These are phyloP conservation scores for Proliferodiscus dingleyae DNA, from an alignment of 2,329 filamentous ascomycete species.

Conservation along the genomic window DNA sequence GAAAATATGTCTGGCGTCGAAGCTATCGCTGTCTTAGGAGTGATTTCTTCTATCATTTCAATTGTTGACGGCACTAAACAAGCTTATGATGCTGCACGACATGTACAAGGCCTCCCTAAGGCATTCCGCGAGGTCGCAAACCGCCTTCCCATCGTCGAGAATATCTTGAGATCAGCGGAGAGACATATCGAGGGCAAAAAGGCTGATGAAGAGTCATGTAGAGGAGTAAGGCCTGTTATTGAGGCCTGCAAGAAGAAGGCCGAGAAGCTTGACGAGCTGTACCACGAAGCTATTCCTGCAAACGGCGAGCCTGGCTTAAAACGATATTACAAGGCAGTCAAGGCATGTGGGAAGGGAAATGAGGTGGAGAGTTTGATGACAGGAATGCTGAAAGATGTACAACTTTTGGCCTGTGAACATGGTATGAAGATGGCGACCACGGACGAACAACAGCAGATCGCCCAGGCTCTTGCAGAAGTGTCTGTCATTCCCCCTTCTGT, in stretches of 20 bases:
- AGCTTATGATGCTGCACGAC: constrained; percentile 18
- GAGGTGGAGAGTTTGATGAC: constrained; percentile 22
- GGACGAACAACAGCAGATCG: too few species aligned
- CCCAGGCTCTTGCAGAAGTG: too few species aligned
- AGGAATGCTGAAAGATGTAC: constrained; percentile 21
- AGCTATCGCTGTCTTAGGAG: constrained; percentile 13
- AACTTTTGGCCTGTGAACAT: constrained; percentile 13
- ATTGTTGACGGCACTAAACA: constrained; percentile 19
- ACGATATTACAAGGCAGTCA: constrained; percentile 21
- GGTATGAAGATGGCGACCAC: too few species aligned
- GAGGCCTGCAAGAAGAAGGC: constrained; percentile 19
- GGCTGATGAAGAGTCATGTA: constrained; percentile 12
- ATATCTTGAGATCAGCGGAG: constrained; percentile 7
- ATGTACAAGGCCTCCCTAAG: constrained; percentile 20
- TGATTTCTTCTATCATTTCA: constrained; percentile 19
- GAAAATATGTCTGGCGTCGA: constrained; percentile 18
- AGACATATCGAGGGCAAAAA: constrained; percentile 10
- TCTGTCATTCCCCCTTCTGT: not conserved
- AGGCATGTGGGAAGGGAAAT: constrained; percentile 13
- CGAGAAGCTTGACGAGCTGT: constrained; percentile 18
- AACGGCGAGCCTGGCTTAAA: constrained; percentile 18
- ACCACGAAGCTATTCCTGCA: constrained; percentile 18
- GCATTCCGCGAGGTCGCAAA: constrained; percentile 21
- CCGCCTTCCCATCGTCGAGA: constrained; percentile 16
- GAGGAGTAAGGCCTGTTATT: constrained; percentile 13